Conservation (phyloP, 306 rosid species). For the Acacia melanoxylon region DNA sequence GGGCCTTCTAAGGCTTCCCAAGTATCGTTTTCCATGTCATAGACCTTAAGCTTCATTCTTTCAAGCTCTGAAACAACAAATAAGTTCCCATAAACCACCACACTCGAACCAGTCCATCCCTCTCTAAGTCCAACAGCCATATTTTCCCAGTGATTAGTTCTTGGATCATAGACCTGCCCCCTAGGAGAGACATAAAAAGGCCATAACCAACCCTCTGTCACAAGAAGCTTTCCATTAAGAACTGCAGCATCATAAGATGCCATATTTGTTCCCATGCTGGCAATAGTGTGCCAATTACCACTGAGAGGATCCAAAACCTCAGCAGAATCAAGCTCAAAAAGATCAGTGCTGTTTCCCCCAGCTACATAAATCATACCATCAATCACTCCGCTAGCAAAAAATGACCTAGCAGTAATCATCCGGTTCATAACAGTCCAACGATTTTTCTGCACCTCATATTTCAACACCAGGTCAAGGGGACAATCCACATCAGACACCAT, state of each 20-base stretch:
- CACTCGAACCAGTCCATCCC: slow-evolving; percentile 98
- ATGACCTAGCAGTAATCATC: slow-evolving; percentile 84
- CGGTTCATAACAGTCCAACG: slow-evolving; percentile 86
- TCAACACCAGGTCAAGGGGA: slow-evolving; percentile 90
- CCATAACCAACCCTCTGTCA: slow-evolving; percentile 8
- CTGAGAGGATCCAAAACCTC: slow-evolving; percentile 26
- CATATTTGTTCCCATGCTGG: background rate
- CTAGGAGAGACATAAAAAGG: slow-evolving; percentile 5
- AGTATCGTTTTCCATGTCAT: slow-evolving; percentile 59
- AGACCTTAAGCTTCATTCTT: slow-evolving; percentile 91
- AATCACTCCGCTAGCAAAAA: slow-evolving; percentile 82
- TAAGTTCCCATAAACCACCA: slow-evolving; percentile 73
- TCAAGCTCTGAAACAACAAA: slow-evolving; percentile 93
- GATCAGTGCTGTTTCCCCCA: slow-evolving; percentile 84
- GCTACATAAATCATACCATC: slow-evolving; percentile 83
- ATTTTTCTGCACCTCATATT: slow-evolving; percentile 82
- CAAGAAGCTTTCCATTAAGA: slow-evolving; percentile 4
- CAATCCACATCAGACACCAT: slow-evolving; percentile 89
- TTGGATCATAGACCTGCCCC: slow-evolving; percentile 4
- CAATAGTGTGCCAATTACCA: background rate
- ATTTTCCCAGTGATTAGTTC: slow-evolving; percentile 23
- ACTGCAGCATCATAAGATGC: slow-evolving; percentile 9
- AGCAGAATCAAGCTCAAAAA: slow-evolving; percentile 79
- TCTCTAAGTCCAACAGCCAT: slow-evolving; percentile 94
- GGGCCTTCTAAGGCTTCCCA: slow-evolving; percentile 91